Percentiles rank a stretch among this genome's conserved stretches.
These are phyloP conservation scores for Nicotiana tabacum DNA, from an alignment of 257 asterid species.

Conservation along the genomic window DNA sequence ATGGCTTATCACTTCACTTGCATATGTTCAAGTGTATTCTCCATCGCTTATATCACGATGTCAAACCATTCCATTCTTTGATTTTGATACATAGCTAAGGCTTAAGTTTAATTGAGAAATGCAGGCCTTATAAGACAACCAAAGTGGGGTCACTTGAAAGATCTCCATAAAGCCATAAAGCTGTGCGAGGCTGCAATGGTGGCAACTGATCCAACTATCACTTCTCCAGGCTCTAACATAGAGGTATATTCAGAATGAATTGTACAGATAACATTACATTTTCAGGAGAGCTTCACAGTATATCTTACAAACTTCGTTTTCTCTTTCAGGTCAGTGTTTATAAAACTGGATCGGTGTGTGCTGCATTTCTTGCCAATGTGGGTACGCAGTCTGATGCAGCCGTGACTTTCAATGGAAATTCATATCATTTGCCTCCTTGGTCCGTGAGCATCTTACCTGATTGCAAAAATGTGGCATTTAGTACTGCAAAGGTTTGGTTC, in stretches of 20 bases:
- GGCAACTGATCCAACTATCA: constrained; percentile 58
- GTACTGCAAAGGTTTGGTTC: constrained; percentile 67
- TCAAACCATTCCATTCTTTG: not conserved
- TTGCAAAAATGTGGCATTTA: constrained; percentile 69
- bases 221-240: constrained; percentile 55
- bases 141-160: constrained; percentile 85
- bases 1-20: not conserved
- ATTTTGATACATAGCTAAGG: not conserved
- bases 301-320: not conserved
- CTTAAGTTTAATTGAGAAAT: constrained; percentile 1
- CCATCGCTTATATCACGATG: not conserved
- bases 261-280: not conserved
- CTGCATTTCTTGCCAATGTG: constrained; percentile 73
- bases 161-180: constrained; percentile 72
- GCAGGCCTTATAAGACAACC: constrained; percentile 70
- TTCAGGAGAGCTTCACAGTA: not conserved
- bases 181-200: constrained; percentile 85
- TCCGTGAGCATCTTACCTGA: constrained; percentile 91
- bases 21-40: not conserved
- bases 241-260: constrained; percentile 42
- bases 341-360: constrained; percentile 54
- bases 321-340: constrained; percentile 61
- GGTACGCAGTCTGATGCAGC: constrained; percentile 53
- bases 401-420: constrained; percentile 57
- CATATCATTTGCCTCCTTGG: constrained; percentile 82